A percentile compares a stretch with the other conserved stretches of the same genome.
These are phyloP conservation scores for Marchantia polymorpha DNA, from an alignment of 225 moss, liverwort and hornwort genomes.

Conservation along the genomic window DNA sequence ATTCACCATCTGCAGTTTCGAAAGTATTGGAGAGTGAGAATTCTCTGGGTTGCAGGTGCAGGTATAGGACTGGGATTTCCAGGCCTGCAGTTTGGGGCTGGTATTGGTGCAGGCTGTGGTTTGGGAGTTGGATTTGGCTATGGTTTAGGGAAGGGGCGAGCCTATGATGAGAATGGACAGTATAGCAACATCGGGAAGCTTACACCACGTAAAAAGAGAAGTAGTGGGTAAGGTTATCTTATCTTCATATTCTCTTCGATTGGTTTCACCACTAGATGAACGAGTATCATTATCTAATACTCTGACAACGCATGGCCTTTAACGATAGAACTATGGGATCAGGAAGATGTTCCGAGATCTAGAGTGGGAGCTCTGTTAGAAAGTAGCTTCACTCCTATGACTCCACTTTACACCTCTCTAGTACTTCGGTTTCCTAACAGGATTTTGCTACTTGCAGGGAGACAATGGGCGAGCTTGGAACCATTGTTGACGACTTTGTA, in stretches of 20 bases:
- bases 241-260: too few relatives aligned
- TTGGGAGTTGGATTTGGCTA: conserved; percentile 86
- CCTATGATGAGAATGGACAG: conserved; percentile 53
- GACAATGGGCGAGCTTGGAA: conserved; percentile 58
- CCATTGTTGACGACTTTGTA: conserved; percentile 70
- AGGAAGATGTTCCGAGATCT: too few relatives aligned
- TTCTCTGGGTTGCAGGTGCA: conserved; percentile 48
- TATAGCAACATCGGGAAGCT: conserved; percentile 69
- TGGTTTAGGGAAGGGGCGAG: conserved; percentile 79
- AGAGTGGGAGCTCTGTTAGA: background rate
- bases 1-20: background rate
- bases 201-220: conserved; percentile 43
- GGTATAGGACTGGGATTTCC: conserved; percentile 89
- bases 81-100: conserved; percentile 80
- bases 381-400: background rate
- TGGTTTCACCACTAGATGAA: background rate
- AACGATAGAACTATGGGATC: too few relatives aligned
- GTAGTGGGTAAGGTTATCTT: conserved; percentile 57
- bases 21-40: background rate
- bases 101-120: conserved; percentile 91
- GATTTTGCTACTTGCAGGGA: conserved; percentile 43
- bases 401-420: background rate
- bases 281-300: too few relatives aligned
- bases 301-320: too few relatives aligned
- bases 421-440: background rate